phyloP scores from a whole-genome alignment of 176 grass and related monocot genomes.

The Lolium rigidum region DNA sequence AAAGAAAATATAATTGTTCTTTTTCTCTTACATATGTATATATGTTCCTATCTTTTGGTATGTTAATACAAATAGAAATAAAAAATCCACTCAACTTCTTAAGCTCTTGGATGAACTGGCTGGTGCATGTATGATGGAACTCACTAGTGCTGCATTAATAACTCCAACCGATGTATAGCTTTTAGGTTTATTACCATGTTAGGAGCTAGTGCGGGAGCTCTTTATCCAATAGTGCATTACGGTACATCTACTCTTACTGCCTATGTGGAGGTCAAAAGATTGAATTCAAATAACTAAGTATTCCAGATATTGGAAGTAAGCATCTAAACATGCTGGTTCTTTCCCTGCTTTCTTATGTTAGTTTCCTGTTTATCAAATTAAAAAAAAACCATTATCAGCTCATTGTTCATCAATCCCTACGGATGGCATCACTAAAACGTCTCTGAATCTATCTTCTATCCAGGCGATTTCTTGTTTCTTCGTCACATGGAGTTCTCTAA shows the following conservation, averaged over 20 bases:
- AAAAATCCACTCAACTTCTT: background rate
- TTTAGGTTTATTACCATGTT: background rate
- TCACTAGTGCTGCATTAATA: background rate
- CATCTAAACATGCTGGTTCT: no score
- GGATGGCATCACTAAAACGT: background rate
- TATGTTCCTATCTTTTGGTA: background rate
- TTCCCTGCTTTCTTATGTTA: background rate
- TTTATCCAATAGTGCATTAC: background rate
- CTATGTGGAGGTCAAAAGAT: background rate
- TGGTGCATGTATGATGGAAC: conserved; percentile 14
- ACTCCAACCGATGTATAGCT: no score
- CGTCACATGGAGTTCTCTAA: conserved; percentile 27
- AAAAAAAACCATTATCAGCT: no score
- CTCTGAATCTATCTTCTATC: background rate
- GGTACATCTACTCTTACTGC: background rate
- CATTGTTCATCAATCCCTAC: no score
- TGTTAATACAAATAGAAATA: background rate
- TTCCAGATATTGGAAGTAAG: background rate
- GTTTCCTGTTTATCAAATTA: no score
- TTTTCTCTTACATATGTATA: background rate
- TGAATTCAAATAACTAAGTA: conserved; percentile 15
- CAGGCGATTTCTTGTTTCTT: conserved; percentile 44
- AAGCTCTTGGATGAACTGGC: background rate
- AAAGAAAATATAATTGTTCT: background rate
- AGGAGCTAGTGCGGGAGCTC: background rate